Evolutionary conservation across 2,329 filamentous ascomycete genomes (phyloP).

Genomic region (Alternaria alternata): DNA sequence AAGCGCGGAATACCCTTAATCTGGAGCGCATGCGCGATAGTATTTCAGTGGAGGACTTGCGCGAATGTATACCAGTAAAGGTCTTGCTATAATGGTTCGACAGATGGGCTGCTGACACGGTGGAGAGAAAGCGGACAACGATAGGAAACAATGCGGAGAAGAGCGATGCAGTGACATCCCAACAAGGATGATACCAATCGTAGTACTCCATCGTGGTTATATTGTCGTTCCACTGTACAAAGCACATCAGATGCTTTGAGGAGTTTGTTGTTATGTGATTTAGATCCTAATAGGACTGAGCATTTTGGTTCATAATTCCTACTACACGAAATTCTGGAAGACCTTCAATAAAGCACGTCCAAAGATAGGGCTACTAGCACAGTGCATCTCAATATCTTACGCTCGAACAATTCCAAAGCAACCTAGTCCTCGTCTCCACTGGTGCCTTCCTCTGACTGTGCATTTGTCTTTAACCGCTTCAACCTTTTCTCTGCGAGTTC

Average conservation of each 20-base stretch:
- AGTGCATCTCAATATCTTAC: not conserved
- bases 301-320: not conserved
- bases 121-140: not conserved
- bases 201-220: not conserved
- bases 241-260: not conserved
- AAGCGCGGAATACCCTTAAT: no score
- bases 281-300: not conserved
- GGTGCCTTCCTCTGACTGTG: not conserved
- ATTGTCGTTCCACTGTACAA: not conserved
- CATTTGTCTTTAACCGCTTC: not conserved
- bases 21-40: no score
- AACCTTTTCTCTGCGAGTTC: not conserved
- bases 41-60: no score
- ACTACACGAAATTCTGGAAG: not conserved
- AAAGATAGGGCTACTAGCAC: not conserved
- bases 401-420: not conserved
- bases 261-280: not conserved
- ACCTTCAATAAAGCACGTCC: not conserved
- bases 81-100: not conserved
- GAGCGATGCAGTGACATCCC: not conserved
- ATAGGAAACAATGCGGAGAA: not conserved
- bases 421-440: not conserved
- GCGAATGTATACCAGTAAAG: not conserved
- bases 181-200: not conserved
- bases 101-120: not conserved